These are phyloP conservation scores for Violaceomyces palustris DNA, from an alignment of 1,284 basidiomycete species.

Conservation along the genomic window DNA sequence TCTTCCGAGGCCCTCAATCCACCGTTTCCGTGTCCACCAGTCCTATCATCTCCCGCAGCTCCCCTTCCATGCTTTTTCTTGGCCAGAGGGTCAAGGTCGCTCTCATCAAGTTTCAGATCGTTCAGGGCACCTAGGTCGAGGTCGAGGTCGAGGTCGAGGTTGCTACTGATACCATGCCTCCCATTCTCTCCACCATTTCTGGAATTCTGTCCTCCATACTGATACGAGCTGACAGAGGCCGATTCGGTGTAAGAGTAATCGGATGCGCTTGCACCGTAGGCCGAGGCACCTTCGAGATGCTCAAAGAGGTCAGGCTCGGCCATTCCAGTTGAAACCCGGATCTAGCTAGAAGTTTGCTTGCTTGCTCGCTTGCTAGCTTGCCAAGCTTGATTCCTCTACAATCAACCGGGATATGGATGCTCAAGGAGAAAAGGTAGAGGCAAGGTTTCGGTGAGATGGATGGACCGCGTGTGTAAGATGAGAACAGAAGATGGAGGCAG, in stretches of 20 bases:
- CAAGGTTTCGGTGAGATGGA: too few relatives aligned
- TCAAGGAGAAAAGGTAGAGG: too few relatives aligned
- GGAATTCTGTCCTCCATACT: background rate
- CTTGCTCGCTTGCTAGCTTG: too few relatives aligned
- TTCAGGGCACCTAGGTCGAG: slow-evolving; percentile 29
- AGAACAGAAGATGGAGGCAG: too few relatives aligned
- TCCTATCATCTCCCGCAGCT: background rate
- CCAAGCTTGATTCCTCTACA: too few relatives aligned
- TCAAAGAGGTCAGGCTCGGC: slow-evolving; percentile 35
- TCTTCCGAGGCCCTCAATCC: too few relatives aligned
- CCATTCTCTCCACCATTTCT: background rate
- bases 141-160: slow-evolving; percentile 38
- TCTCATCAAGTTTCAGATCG: slow-evolving; percentile 30
- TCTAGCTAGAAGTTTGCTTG: background rate
- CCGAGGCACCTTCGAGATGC: slow-evolving; percentile 41
- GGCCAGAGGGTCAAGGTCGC: slow-evolving; percentile 14
- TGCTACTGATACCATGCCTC: slow-evolving; percentile 1
- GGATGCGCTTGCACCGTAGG: slow-evolving; percentile 19
- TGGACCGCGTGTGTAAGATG: too few relatives aligned
- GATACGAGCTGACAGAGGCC: background rate
- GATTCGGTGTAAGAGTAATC: slow-evolving; percentile 26
- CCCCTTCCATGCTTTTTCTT: too few relatives aligned
- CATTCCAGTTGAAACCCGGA: slow-evolving; percentile 6
- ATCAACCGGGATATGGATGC: too few relatives aligned
- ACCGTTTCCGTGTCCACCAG: background rate